Base-by-base conservation (phyloP, 2,329 filamentous ascomycete species). In the Aspergillus flavus region DNA sequence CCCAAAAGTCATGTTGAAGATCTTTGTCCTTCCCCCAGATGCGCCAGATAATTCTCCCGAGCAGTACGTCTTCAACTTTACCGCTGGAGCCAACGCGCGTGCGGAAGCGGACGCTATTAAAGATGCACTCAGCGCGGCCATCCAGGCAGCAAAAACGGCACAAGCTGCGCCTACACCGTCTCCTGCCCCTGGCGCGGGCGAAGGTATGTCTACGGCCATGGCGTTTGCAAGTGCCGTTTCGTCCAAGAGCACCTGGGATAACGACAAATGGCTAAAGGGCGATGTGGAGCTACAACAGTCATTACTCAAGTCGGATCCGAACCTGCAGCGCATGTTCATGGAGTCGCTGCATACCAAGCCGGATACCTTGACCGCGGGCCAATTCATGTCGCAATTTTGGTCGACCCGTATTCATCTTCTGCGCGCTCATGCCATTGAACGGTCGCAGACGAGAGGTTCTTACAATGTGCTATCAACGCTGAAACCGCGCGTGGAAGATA, bases 351-450 rank as follows among this genome's bases (percentile, higher is more conserved):
- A 87, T 58, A 91, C 91, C 10, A 97, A 97, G 73, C 93, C 94
- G 0, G 91, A 94, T 9, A 89, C 91, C 2, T 90, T 98, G 65
- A 90, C 90, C 0, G 88, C 91, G 32, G 86, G 87, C 1, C 90
- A 93, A 52, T 97, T 98, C 77, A 93, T 94, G 69, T 84, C 88
- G 1, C 94, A 97, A 76, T 99, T 99, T 80, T 99, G 95, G 95
- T 92, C 93, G 1, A 92, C 93, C 2, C 86, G 96, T 53, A 86
- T 94, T 54, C 93, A 93, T 75, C 82, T 97, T 36, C 84, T 99
- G 34, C 91, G 95, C 14, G 91, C 94, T 0, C 92, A 97, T 79
- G 94, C 93, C 1, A 95, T 97, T 53, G 93, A 98, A 78, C 89
- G 87, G 61, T 89, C 87, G 63, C 96, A 99, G 80, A 91, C 89